Evolutionary conservation across 169 alveolate species (phyloP).

Genomic region (Amoebophrya sp.): DNA sequence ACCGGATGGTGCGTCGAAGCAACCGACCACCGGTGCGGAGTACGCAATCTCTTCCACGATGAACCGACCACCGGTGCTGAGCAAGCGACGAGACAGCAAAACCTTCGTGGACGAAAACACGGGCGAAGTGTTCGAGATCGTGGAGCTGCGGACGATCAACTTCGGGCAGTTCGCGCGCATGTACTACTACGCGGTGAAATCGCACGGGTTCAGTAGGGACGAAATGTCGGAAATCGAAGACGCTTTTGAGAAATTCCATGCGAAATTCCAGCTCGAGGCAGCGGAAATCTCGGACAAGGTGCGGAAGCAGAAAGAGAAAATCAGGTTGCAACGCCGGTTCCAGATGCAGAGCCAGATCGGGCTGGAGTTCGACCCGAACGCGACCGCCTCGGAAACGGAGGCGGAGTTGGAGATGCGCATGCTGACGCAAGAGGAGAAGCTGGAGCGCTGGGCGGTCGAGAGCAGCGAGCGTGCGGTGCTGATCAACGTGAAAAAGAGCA

Average conservation of each 20-base stretch:
- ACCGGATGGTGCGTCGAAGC: neutral
- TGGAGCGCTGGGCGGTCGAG: conserved; percentile 18
- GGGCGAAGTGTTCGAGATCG: neutral
- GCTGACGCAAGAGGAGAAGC: neutral
- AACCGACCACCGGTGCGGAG: neutral
- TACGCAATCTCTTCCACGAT: no score
- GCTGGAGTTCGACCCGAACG: no score
- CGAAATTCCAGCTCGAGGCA: neutral
- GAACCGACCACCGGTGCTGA: neutral
- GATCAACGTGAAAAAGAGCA: neutral
- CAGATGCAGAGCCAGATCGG: no score
- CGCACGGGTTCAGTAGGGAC: neutral
- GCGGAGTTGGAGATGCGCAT: neutral
- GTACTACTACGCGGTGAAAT: neutral
- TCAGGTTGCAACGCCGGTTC: no score
- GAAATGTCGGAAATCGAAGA: neutral
- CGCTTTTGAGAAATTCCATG: neutral
- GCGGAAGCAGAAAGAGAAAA: neutral
- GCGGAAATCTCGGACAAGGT: neutral
- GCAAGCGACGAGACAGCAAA: neutral
- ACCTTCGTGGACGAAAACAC: neutral
- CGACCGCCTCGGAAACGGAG: no score
- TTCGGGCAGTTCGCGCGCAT: neutral
- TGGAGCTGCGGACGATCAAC: neutral
- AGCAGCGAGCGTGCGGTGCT: neutral